Evolutionary conservation across 1,284 basidiomycete species (phyloP).

Genomic region (Ganoderma sinense): DNA sequence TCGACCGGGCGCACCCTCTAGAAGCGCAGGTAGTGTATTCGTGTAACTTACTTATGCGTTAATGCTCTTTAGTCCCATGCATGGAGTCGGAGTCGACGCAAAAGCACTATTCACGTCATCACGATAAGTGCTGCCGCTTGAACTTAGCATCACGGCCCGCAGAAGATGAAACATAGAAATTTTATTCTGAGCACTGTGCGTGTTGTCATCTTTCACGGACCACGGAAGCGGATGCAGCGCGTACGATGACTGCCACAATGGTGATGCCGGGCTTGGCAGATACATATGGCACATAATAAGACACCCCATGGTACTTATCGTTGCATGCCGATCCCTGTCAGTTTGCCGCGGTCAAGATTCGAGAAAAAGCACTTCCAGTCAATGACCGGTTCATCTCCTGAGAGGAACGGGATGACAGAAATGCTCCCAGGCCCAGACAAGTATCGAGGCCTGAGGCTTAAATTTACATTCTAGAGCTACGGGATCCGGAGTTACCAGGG

Average conservation of each 20-base stretch:
- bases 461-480: not conserved
- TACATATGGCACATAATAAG: not conserved
- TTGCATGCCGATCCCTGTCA: not conserved
- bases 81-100: not conserved
- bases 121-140: not conserved
- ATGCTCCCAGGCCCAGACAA: not conserved
- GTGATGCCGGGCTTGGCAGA: not conserved
- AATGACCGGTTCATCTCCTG: too few relatives aligned
- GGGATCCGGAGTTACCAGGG: not conserved
- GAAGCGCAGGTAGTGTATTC: not conserved
- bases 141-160: not conserved
- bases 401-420: not conserved
- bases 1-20: not conserved
- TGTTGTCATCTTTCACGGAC: not conserved
- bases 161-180: not conserved
- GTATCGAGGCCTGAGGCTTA: not conserved
- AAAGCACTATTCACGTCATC: not conserved
- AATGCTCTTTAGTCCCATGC: not conserved
- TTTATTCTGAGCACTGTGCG: not conserved
- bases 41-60: not conserved
- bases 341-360: not conserved
- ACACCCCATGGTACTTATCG: not conserved
- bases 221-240: not conserved
- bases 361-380: not conserved
- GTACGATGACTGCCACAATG: not conserved